These are phyloP conservation scores for Actinomortierella ambigua DNA, from an alignment of 371 early-diverging fungal genomes.

Conservation along the genomic window DNA sequence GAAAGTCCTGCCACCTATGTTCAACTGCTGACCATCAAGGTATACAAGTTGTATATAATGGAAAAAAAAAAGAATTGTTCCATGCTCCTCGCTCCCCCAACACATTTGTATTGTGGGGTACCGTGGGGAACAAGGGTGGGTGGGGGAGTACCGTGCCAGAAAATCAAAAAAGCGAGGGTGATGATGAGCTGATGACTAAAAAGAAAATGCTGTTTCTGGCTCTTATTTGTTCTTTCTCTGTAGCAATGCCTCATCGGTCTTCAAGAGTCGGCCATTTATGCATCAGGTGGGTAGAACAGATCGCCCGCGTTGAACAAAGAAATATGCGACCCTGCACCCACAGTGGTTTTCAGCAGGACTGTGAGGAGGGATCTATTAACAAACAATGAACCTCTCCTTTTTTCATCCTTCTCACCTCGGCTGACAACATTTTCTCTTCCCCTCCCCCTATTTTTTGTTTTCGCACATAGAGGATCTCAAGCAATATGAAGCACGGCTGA, in stretches of 20 bases:
- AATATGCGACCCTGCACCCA: too few relatives aligned
- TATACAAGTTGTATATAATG: slow-evolving; percentile 28
- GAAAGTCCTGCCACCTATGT: slow-evolving; percentile 84
- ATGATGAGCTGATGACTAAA: not conserved
- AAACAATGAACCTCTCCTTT: slow-evolving; percentile 5
- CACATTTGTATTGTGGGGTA: not conserved
- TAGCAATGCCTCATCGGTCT: slow-evolving; percentile 77
- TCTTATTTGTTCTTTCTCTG: not conserved
- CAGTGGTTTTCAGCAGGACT: too few relatives aligned
- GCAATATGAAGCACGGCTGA: slow-evolving; percentile 65
- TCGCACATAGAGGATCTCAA: slow-evolving; percentile 56
- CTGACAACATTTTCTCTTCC: not conserved
- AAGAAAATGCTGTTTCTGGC: slow-evolving; percentile 2
- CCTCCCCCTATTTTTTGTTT: slow-evolving; percentile 6
- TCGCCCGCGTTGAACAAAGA: too few relatives aligned
- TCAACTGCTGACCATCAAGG: slow-evolving; percentile 79
- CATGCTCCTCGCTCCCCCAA: not conserved
- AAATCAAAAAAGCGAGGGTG: not conserved
- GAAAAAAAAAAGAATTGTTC: not conserved
- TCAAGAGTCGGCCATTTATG: slow-evolving; percentile 70
- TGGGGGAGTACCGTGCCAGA: not conserved
- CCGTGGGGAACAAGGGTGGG: not conserved
- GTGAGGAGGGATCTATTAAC: too few relatives aligned
- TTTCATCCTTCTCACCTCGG: not conserved
- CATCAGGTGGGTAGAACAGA: slow-evolving; percentile 18